These are phyloP conservation scores for Myrica gale DNA, from an alignment of 306 rosid species.

Conservation along the genomic window DNA sequence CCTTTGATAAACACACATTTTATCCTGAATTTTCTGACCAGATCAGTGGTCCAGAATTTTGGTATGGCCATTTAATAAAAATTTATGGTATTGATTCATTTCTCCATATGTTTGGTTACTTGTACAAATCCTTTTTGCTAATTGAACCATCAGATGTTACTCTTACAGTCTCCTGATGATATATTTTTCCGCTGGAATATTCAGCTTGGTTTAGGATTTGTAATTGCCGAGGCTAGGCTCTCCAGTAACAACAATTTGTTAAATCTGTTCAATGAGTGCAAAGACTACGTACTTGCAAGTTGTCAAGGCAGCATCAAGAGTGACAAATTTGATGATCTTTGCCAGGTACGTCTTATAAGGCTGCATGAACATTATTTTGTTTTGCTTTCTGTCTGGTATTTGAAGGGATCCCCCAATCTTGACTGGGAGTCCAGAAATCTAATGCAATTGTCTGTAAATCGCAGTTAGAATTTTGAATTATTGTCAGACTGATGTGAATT, in stretches of 20 bases:
- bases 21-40: neutral
- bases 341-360: constrained; percentile 56
- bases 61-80: constrained; percentile 10
- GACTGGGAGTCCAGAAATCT: neutral
- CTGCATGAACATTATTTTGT: constrained; percentile 5
- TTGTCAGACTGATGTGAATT: too few species aligned
- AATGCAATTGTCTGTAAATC: neutral
- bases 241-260: constrained; percentile 59
- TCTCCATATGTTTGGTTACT: constrained; percentile 10
- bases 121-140: neutral
- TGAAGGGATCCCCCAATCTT: neutral
- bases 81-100: constrained; percentile 9
- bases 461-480: too few species aligned
- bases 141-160: neutral
- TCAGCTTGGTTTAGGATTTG: constrained; percentile 88
- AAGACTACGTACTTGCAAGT: constrained; percentile 59
- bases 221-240: constrained; percentile 64
- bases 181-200: constrained; percentile 32
- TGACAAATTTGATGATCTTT: constrained; percentile 77
- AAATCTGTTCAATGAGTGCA: constrained; percentile 84
- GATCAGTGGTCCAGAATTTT: constrained; percentile 5
- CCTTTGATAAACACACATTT: neutral
- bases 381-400: neutral
- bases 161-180: constrained; percentile 39
- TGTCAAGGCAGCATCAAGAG: constrained; percentile 56